Conservation (phyloP, 2,329 filamentous ascomycete genomes). For the Fusarium nisikadoi region DNA sequence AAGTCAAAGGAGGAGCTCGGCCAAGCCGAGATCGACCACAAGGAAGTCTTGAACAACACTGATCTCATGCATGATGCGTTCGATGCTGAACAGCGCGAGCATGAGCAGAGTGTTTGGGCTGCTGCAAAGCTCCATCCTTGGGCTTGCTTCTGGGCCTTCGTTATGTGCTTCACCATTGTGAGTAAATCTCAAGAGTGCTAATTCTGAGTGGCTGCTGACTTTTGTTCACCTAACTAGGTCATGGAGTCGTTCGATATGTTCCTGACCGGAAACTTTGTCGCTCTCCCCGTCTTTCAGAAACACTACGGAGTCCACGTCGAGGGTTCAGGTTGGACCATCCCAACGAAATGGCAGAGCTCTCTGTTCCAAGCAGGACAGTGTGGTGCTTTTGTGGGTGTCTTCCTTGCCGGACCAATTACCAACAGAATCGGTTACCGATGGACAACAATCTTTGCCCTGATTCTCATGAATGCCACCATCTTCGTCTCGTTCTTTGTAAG, state of each 20-base stretch:
- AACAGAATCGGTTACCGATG: constrained; percentile 51
- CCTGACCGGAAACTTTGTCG: constrained; percentile 58
- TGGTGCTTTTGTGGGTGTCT: constrained; percentile 52
- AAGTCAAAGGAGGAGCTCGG: constrained; percentile 16
- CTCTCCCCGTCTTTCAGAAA: constrained; percentile 51
- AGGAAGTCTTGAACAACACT: constrained; percentile 23
- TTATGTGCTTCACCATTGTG: constrained; percentile 62
- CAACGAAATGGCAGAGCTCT: constrained; percentile 55
- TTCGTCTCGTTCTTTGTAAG: constrained; percentile 64
- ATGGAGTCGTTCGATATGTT: constrained; percentile 64
- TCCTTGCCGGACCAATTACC: constrained; percentile 51
- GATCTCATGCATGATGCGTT: constrained; percentile 39
- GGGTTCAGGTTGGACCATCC: constrained; percentile 44
- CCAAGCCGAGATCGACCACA: constrained; percentile 25
- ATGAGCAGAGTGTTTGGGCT: constrained; percentile 52
- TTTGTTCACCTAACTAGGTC: constrained; percentile 46
- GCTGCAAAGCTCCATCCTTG: constrained; percentile 55
- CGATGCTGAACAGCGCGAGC: constrained; percentile 54
- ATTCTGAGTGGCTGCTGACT: background rate
- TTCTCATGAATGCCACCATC: constrained; percentile 53
- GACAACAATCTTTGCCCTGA: constrained; percentile 51
- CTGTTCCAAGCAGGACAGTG: constrained; percentile 49
- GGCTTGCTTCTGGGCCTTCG: constrained; percentile 60
- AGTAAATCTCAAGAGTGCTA: constrained; percentile 28
- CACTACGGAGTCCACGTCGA: constrained; percentile 50